Evolutionary conservation across 2,329 filamentous ascomycete genomes (phyloP), one percentile per base, ranked within the genome.

Genomic region (Neonectria coccinea): DNA sequence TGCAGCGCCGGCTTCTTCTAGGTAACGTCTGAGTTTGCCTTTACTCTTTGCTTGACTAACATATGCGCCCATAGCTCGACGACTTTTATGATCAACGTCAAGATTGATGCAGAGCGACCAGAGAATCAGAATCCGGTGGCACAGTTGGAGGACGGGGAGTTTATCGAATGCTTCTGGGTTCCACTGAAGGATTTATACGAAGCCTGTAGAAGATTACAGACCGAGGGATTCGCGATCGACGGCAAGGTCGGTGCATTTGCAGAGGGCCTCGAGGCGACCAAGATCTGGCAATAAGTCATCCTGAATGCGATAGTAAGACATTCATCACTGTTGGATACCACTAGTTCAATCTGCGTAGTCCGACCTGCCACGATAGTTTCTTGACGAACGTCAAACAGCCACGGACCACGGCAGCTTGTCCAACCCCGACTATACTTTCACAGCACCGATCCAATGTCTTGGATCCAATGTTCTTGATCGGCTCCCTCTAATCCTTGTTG

Each of bases 81-180:
- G 70, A 79, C 89, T 44, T 84, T 85, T 56, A 89, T 91, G 85
- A 88, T 94, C 14, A 91, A 94, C 73, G 88, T 94, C 45, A 85
- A 82, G 1, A 87, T 95, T 66, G 91, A 95, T 76, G 87, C 91
- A 83, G 84, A 80, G 4, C 80, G 88, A 1, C 85, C 89, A 0
- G 89, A 89, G 72, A 95, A 95, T 74, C 86, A 90, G 74, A 83
- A 91, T 55, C 88, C 88, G 1, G 84, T 89, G 76, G 89, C 92
- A 0, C 81, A 91, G 73, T 83, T 94, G 8, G 92, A 95, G 74
- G 92, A 94, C 18, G 90, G 89, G 65, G 92, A 95, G 79, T 94
- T 94, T 74, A 94, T 95, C 72, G 91, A 94, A 76, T 89, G 90
- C 39, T 94, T 95, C 73, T 87, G 86, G 12, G 84, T 93, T 4